These are phyloP conservation scores for Phaeosphaeriaceae sp. DNA, from an alignment of 2,329 filamentous ascomycete species.

Conservation along the genomic window DNA sequence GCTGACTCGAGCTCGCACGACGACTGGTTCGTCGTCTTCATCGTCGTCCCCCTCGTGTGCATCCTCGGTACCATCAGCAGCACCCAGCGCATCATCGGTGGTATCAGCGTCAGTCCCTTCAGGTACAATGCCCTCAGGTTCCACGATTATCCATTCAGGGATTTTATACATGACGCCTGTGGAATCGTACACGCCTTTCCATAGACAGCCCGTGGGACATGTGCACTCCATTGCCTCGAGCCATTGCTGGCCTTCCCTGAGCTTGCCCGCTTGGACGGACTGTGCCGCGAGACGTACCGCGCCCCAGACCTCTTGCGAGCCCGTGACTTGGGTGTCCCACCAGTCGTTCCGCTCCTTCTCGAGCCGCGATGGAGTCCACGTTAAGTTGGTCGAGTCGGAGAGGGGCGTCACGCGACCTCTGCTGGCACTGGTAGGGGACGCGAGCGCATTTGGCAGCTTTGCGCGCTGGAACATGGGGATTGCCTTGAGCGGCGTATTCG, in stretches of 20 bases:
- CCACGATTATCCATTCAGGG: constrained; percentile 55
- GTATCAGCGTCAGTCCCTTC: constrained; percentile 26
- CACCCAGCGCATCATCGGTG: constrained; percentile 1
- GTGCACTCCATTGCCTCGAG: constrained; percentile 74
- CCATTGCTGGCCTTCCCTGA: constrained; percentile 74
- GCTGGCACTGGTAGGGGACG: constrained; percentile 19
- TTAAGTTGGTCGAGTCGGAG: constrained; percentile 23
- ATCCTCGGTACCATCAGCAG: constrained; percentile 33
- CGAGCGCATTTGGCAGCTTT: constrained; percentile 37
- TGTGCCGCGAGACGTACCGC: constrained; percentile 74
- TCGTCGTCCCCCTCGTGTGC: constrained; percentile 27
- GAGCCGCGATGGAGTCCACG: constrained; percentile 68
- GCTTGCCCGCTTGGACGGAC: constrained; percentile 65
- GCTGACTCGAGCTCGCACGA: constrained; percentile 48
- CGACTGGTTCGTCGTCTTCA: constrained; percentile 31
- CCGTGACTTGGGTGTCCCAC: constrained; percentile 88
- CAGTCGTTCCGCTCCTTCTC: constrained; percentile 79
- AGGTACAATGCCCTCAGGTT: constrained; percentile 51
- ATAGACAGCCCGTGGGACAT: constrained; percentile 53
- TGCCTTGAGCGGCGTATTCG: constrained; percentile 35
- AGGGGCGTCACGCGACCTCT: constrained; percentile 28
- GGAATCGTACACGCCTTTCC: constrained; percentile 55
- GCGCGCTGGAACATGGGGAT: constrained; percentile 36
- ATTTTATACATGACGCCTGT: constrained; percentile 53
- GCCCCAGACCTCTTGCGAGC: constrained; percentile 80